phyloP scores from a whole-genome alignment of 495 filamentous ascomycete genomes.

The Aspergillus cristatus region DNA sequence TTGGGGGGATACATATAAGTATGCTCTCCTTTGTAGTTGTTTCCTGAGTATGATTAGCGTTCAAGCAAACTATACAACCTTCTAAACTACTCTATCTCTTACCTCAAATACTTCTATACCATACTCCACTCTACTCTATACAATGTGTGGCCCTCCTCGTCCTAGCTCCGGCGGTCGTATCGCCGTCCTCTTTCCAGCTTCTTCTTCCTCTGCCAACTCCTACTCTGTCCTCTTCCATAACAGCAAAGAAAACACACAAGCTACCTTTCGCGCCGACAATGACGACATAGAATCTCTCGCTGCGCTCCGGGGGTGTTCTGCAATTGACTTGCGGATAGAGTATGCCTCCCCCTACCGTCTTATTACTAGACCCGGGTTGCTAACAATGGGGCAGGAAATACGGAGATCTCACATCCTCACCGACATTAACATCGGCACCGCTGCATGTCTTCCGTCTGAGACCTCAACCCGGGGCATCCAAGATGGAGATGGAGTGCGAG shows the following conservation, averaged over 20 bases:
- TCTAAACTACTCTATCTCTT: too few species aligned
- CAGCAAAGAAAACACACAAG: conserved; percentile 14
- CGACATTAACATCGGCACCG: conserved; percentile 1
- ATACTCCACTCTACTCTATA: too few species aligned
- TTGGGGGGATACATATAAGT: too few species aligned
- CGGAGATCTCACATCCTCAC: conserved; percentile 23
- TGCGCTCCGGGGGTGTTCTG: conserved; percentile 4
- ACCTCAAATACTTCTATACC: too few species aligned
- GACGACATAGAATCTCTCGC: conserved; percentile 7
- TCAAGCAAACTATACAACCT: too few species aligned
- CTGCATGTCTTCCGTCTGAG: conserved; percentile 18
- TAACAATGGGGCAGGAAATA: conserved; percentile 19
- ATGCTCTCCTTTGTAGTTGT: too few species aligned
- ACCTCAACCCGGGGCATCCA: neutral
- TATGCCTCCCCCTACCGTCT: conserved; percentile 5
- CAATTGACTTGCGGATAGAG: conserved; percentile 30
- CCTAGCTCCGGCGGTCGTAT: conserved; percentile 13
- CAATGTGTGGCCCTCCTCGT: conserved; percentile 10
- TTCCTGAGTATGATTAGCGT: too few species aligned
- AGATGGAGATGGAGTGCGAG: conserved; percentile 34
- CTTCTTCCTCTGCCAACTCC: conserved; percentile 14
- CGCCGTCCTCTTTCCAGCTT: conserved; percentile 17
- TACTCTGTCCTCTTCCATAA: conserved; percentile 31
- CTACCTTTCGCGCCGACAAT: conserved; percentile 15
- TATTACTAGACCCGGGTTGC: neutral